Percentiles rank a stretch among this genome's conserved stretches.
Conservation (phyloP, 2,329 filamentous ascomycete genomes). For the Colletotrichum horii region DNA sequence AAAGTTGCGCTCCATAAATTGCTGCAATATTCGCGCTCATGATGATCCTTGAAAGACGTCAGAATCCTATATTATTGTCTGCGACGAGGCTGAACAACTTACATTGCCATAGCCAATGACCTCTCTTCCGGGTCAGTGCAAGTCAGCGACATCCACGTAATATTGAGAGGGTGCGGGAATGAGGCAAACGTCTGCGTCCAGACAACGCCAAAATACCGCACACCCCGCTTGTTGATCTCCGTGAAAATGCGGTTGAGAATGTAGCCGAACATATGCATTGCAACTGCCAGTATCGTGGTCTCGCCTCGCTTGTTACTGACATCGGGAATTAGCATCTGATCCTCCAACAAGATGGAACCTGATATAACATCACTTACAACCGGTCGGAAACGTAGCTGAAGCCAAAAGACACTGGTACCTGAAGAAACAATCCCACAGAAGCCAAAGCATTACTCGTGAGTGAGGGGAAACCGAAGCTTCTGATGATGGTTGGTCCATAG, state of each 20-base stretch:
- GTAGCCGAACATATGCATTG: slow-evolving; percentile 54
- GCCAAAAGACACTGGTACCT: slow-evolving; percentile 55
- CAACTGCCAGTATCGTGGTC: slow-evolving; percentile 55
- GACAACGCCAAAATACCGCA: slow-evolving; percentile 59
- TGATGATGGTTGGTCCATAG: slow-evolving; percentile 60
- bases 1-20: slow-evolving; percentile 66
- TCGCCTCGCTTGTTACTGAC: slow-evolving; percentile 52
- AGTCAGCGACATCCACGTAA: slow-evolving; percentile 63
- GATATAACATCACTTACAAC: slow-evolving; percentile 41
- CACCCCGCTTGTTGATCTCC: slow-evolving; percentile 42
- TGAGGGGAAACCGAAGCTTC: slow-evolving; percentile 53
- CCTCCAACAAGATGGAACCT: too few species aligned
- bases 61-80: neutral
- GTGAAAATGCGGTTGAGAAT: slow-evolving; percentile 60
- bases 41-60: slow-evolving; percentile 47
- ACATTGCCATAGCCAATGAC: slow-evolving; percentile 65
- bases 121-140: slow-evolving; percentile 62
- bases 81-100: slow-evolving; percentile 22
- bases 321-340: neutral
- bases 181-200: slow-evolving; percentile 62
- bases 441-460: slow-evolving; percentile 59
- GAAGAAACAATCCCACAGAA: slow-evolving; percentile 57
- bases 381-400: slow-evolving; percentile 60
- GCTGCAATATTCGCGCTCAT: slow-evolving; percentile 68
- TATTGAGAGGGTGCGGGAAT: slow-evolving; percentile 62